A percentile compares a stretch with the other conserved stretches of the same genome.
These are phyloP conservation scores for Linaria vulgaris DNA, from an alignment of 257 asterid species.

Conservation along the genomic window DNA sequence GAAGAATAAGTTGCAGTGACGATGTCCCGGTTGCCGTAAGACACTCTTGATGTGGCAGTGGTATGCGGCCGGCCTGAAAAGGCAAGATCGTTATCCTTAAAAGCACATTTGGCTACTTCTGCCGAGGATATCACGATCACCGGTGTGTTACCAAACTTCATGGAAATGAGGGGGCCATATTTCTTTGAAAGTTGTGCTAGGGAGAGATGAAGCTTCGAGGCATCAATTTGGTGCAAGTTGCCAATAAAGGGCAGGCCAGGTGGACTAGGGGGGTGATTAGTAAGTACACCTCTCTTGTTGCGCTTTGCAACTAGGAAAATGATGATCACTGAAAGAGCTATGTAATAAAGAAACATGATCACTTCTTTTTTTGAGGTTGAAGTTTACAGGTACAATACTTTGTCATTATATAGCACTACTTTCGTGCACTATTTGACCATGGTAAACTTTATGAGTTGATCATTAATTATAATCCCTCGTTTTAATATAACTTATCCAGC, in stretches of 20 bases:
- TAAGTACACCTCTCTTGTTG: too few relatives aligned
- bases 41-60: neutral
- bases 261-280: conserved; percentile 17
- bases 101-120: neutral
- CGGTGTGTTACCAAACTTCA: conserved; percentile 21
- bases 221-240: conserved; percentile 30
- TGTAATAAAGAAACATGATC: neutral
- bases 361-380: too few relatives aligned
- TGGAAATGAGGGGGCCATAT: conserved; percentile 29
- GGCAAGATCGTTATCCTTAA: too few relatives aligned
- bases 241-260: conserved; percentile 30
- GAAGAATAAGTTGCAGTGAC: conserved; percentile 9
- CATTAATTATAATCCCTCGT: too few relatives aligned
- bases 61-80: too few relatives aligned
- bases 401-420: too few relatives aligned
- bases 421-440: too few relatives aligned
- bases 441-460: too few relatives aligned
- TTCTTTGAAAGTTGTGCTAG: conserved; percentile 21
- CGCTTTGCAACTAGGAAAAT: too few relatives aligned
- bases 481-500: too few relatives aligned
- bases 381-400: too few relatives aligned
- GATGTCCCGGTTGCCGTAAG: conserved; percentile 29
- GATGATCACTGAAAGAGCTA: too few relatives aligned
- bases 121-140: conserved; percentile 25
- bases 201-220: conserved; percentile 6